Base-by-base conservation (phyloP, 306 rosid species). In the Vachellia pachyceras region DNA sequence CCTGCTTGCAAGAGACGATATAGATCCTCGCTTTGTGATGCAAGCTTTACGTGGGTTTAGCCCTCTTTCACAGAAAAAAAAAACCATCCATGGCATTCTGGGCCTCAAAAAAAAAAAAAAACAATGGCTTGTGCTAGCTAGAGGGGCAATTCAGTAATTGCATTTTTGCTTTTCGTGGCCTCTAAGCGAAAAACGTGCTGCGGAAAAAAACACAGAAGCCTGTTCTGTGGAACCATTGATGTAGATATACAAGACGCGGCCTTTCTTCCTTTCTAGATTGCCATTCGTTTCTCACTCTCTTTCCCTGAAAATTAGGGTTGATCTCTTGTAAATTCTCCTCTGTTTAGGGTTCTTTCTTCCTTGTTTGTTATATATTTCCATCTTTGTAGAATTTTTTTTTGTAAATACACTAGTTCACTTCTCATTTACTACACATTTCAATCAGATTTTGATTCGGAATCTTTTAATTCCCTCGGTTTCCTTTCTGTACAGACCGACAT, bases 231-330 rank as follows among this genome's bases (percentile, higher is more conserved):
- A 50, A 1, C 45, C 25, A 42, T 1, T 20, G 54, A 20, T 29
- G 33, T 29, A 41, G 7, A 7, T 18, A 10, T 77, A 54, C 22
- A 40, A 72, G 5, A 69, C 55, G 50, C 36, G 72, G 13, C 5
- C 73, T 13, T 45, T 29, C 79, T 77, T 71, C 36, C 52, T 81
- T 88, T 67, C 67, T 42, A 75, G 64, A 18, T 77, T 82, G 79
- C 80, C 39, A 12, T 69, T 36, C 93, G 81, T 88, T 78, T 90
- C 88, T 86, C 90, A 85, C 89, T 75, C 72, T 82, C 84, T 83
- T 36, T 80, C 82, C 33, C 33, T 29, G 33, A 29, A 29, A 29
- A 2, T 29, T 29, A 29, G 86, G 40, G 72, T 71, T 72, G 57
- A 39, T 63, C 10, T 50, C 58, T 80, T 80, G 88, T 79, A 79